These are phyloP conservation scores for Pleurotus cornucopiae DNA, from an alignment of 768 basidiomycete species.

Conservation along the genomic window DNA sequence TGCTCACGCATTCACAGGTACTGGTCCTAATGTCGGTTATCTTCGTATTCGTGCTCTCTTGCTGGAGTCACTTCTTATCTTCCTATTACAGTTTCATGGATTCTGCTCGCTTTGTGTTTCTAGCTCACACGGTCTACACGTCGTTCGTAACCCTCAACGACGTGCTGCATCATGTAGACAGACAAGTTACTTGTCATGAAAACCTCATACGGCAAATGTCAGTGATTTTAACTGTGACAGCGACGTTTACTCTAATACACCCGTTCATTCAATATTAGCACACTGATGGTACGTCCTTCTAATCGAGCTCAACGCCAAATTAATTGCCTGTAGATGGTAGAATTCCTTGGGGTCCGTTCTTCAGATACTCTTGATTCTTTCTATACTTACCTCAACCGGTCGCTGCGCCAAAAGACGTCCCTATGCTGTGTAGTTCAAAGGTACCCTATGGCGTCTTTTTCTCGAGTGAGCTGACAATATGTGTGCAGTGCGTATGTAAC, in stretches of 20 bases:
- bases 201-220: neutral
- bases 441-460: too few relatives aligned
- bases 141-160: neutral
- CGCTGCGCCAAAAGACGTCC: too few relatives aligned
- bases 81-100: neutral
- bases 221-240: neutral
- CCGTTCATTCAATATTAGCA: neutral
- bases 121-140: neutral
- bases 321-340: neutral
- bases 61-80: too few relatives aligned
- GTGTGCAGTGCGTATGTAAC: too few relatives aligned
- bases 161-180: neutral
- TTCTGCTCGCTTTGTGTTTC: neutral
- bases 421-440: too few relatives aligned
- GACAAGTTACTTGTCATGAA: neutral
- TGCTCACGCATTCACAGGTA: too few relatives aligned
- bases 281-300: neutral
- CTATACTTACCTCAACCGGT: too few relatives aligned
- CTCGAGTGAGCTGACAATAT: too few relatives aligned
- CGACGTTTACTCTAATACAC: neutral
- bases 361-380: too few relatives aligned
- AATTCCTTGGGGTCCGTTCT: neutral
- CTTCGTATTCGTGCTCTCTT: too few relatives aligned
- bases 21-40: too few relatives aligned
- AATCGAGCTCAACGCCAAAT: neutral